A percentile compares a stretch with the other conserved stretches of the same genome.
Evolutionary conservation across 225 moss, liverwort and hornwort genomes (phyloP).

Genomic region (Physcomitrium patens): DNA sequence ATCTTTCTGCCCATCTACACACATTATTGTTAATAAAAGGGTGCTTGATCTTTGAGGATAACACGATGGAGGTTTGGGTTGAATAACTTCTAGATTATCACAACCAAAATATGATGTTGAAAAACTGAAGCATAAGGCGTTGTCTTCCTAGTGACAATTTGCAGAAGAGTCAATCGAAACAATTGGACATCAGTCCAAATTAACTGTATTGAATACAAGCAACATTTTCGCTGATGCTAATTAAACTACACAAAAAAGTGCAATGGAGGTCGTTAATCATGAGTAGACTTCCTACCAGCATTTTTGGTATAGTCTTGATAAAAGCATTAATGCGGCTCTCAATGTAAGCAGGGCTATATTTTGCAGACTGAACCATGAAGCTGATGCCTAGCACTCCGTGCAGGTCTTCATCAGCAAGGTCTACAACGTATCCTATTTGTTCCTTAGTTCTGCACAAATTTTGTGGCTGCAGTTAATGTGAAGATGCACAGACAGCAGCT

Average conservation of each 20-base stretch:
- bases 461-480: neutral
- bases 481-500: neutral
- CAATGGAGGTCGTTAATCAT: constrained; percentile 8
- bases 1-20: constrained; percentile 33
- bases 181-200: too few relatives aligned
- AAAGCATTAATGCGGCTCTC: constrained; percentile 72
- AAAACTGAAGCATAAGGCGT: neutral
- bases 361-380: constrained; percentile 84
- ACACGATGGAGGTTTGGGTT: neutral
- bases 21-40: constrained; percentile 7
- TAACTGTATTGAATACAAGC: neutral
- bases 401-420: constrained; percentile 53
- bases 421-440: constrained; percentile 87
- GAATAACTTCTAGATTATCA: neutral
- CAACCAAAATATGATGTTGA: neutral
- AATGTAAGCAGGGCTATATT: constrained; percentile 65
- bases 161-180: too few relatives aligned
- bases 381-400: constrained; percentile 71
- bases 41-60: neutral
- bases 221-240: neutral
- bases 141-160: neutral
- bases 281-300: constrained; percentile 43
- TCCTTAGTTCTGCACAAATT: constrained; percentile 69
- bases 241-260: neutral
- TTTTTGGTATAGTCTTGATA: constrained; percentile 50